Evolutionary conservation across 2,329 filamentous ascomycete species (phyloP).

Genomic region (Colletotrichum sublineola): DNA sequence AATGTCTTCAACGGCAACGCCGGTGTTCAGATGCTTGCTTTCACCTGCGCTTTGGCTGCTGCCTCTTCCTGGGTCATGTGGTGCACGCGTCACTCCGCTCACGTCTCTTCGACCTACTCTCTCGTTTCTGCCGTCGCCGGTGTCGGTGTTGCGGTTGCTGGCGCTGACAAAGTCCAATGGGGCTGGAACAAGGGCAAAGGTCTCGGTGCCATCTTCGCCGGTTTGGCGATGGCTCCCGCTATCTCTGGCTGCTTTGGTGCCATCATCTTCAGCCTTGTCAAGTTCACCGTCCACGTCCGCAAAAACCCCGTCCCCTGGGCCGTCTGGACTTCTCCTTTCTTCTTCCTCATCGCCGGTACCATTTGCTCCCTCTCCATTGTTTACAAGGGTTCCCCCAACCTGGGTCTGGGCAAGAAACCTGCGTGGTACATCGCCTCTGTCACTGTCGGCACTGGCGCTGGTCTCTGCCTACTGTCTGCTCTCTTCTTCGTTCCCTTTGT

Average conservation of each 20-base stretch:
- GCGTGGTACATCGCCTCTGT: constrained; percentile 76
- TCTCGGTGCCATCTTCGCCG: constrained; percentile 79
- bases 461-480: constrained; percentile 69
- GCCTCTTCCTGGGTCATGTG: constrained; percentile 83
- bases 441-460: constrained; percentile 73
- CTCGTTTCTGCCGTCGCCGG: constrained; percentile 77
- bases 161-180: constrained; percentile 74
- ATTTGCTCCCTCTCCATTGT: constrained; percentile 83
- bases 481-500: constrained; percentile 82
- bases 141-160: constrained; percentile 77
- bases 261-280: constrained; percentile 80
- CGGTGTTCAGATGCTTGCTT: constrained; percentile 77
- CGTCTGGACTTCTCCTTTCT: constrained; percentile 79
- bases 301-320: constrained; percentile 80
- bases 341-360: constrained; percentile 81
- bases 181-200: constrained; percentile 78
- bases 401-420: constrained; percentile 75
- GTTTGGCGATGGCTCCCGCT: constrained; percentile 77
- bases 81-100: constrained; percentile 80
- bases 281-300: constrained; percentile 77
- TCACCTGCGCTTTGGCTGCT: constrained; percentile 73
- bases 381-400: constrained; percentile 82
- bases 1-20: constrained; percentile 70
- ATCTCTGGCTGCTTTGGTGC: constrained; percentile 76
- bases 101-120: constrained; percentile 80